Evolutionary conservation across 768 basidiomycete species (phyloP).

Genomic region (Trametes maxima): DNA sequence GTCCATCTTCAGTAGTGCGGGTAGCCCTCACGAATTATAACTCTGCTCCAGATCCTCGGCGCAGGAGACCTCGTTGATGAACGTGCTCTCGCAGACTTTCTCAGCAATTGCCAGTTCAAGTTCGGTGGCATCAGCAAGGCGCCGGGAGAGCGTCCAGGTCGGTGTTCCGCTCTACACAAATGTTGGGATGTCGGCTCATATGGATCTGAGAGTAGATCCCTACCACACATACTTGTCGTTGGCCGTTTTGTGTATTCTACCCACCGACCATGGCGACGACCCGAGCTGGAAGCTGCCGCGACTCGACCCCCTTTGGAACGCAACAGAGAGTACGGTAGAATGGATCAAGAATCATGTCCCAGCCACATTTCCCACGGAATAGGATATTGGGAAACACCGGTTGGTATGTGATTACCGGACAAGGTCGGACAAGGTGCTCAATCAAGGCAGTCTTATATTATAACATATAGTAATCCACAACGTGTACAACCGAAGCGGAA

Average conservation of each 20-base stretch:
- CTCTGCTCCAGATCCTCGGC: slow-evolving; percentile 64
- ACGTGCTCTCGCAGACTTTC: slow-evolving; percentile 58
- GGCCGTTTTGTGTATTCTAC: slow-evolving; percentile 75
- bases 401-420: too few species aligned
- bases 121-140: slow-evolving; percentile 89
- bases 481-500: neutral
- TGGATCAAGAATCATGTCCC: slow-evolving; percentile 72
- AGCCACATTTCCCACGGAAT: neutral
- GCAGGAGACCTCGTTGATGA: slow-evolving; percentile 58
- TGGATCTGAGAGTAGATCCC: slow-evolving; percentile 59
- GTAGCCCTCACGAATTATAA: neutral
- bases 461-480: too few species aligned
- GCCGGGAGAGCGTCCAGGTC: slow-evolving; percentile 80
- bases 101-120: slow-evolving; percentile 80
- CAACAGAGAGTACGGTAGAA: slow-evolving; percentile 58
- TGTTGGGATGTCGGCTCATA: neutral
- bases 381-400: too few species aligned
- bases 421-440: too few species aligned
- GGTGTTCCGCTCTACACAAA: slow-evolving; percentile 17
- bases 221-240: slow-evolving; percentile 94
- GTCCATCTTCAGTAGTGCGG: slow-evolving; percentile 24
- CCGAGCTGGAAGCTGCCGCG: slow-evolving; percentile 56
- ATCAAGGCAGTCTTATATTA: too few species aligned
- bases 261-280: slow-evolving; percentile 31
- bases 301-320: slow-evolving; percentile 74